Conservation (phyloP, 208 protist genomes). For the Kentomonas sorsogonicus region DNA sequence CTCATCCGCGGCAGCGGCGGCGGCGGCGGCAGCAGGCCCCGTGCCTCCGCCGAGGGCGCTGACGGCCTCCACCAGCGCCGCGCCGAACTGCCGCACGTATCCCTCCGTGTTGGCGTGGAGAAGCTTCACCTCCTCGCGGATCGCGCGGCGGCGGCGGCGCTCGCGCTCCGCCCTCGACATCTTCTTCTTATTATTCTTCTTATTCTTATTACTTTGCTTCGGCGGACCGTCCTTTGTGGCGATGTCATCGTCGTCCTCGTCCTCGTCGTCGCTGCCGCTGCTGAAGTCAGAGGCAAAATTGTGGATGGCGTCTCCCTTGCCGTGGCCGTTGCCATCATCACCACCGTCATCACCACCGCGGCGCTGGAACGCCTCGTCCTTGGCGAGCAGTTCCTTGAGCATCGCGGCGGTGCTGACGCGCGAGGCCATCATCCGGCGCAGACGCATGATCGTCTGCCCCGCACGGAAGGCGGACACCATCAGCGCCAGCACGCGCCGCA, state of each 20-base stretch:
- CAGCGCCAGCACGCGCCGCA: conserved; percentile 31
- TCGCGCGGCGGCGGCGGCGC: too few species aligned
- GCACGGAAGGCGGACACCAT: conserved; percentile 32
- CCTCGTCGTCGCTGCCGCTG: too few species aligned
- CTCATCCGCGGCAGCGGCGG: too few species aligned
- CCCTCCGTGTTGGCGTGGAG: conserved; percentile 25
- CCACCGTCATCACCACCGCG: not conserved
- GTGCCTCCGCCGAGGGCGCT: conserved; percentile 16
- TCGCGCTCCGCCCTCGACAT: too few species aligned
- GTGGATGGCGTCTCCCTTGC: too few species aligned
- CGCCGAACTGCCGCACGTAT: conserved; percentile 19
- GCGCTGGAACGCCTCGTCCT: not conserved
- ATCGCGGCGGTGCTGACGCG: conserved; percentile 22
- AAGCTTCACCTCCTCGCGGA: conserved; percentile 6
- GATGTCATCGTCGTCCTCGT: too few species aligned
- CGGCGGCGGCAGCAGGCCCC: too few species aligned
- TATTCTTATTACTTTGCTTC: too few species aligned
- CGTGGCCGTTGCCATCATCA: too few species aligned
- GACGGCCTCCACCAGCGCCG: conserved; percentile 14
- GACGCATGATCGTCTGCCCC: conserved; percentile 17
- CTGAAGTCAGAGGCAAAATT: too few species aligned
- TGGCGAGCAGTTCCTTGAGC: conserved; percentile 9
- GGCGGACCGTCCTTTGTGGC: too few species aligned
- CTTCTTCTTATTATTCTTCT: too few species aligned
- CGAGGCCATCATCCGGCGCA: conserved; percentile 19